Percentiles rank a stretch among this genome's conserved stretches.
phyloP scores from a whole-genome alignment of 495 filamentous ascomycete species.

The Barbatosphaeria neglecta region DNA sequence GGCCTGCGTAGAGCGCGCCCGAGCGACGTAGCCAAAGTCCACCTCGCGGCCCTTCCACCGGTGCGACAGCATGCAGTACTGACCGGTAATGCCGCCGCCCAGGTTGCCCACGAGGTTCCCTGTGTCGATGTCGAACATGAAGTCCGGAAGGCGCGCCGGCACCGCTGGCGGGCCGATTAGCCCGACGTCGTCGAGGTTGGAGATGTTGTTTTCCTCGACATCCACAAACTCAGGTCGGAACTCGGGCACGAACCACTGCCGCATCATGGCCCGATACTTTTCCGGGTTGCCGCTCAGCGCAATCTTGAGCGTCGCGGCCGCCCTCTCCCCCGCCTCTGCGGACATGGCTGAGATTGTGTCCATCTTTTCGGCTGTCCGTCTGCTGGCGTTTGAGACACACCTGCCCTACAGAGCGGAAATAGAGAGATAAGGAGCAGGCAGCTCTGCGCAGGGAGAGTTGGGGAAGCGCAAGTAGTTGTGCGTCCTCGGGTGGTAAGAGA shows the following conservation, averaged over 20 bases:
- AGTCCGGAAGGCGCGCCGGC: slow-evolving; percentile 13
- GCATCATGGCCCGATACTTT: slow-evolving; percentile 17
- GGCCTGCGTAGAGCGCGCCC: slow-evolving; percentile 1
- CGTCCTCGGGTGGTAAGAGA: no score
- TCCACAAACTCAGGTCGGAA: slow-evolving; percentile 16
- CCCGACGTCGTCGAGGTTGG: slow-evolving; percentile 12
- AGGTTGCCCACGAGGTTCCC: slow-evolving; percentile 23
- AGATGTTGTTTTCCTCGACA: slow-evolving; percentile 5
- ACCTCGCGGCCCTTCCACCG: slow-evolving; percentile 35
- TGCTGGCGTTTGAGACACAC: no score
- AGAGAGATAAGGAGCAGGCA: no score
- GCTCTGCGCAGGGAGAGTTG: no score
- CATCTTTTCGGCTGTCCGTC: slow-evolving; percentile 3
- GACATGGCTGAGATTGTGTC: slow-evolving; percentile 3
- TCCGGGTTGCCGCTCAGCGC: slow-evolving; percentile 14
- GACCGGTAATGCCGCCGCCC: slow-evolving; percentile 14
- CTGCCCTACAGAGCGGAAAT: no score
- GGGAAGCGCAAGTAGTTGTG: no score
- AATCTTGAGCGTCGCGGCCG: slow-evolving; percentile 6
- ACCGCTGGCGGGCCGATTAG: slow-evolving; percentile 8
- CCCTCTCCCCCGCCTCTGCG: slow-evolving; percentile 9
- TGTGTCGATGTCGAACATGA: slow-evolving; percentile 37
- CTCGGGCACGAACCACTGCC: slow-evolving; percentile 16
- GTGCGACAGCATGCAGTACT: slow-evolving; percentile 37
- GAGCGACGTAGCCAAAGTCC: slow-evolving; percentile 20